Conservation (phyloP, 352 stramenopile species). For the Phytophthora rubi region DNA sequence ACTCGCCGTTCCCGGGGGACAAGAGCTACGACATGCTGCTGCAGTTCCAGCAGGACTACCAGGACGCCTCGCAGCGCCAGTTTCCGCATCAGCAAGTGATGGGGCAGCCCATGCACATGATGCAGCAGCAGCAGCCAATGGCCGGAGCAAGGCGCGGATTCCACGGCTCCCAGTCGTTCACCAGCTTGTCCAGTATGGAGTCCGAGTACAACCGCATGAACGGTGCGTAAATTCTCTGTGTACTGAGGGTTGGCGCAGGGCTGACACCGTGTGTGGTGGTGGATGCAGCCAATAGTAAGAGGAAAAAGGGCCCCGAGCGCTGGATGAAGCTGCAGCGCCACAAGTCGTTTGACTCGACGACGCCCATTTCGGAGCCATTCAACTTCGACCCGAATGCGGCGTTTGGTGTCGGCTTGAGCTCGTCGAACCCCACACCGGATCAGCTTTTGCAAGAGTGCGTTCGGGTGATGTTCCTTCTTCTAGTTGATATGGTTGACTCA, state of each 20-base stretch:
- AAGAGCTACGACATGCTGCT: slow-evolving; percentile 65
- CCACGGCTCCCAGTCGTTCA: slow-evolving; percentile 77
- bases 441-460: slow-evolving; percentile 67
- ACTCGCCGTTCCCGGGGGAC: slow-evolving; percentile 29
- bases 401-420: slow-evolving; percentile 17
- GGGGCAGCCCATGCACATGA: slow-evolving; percentile 49
- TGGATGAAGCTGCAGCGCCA: slow-evolving; percentile 74
- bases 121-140: slow-evolving; percentile 35
- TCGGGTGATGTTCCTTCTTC: background rate
- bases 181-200: slow-evolving; percentile 77
- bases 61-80: slow-evolving; percentile 47
- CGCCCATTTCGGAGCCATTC: slow-evolving; percentile 39
- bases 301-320: slow-evolving; percentile 67
- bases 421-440: slow-evolving; percentile 44
- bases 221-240: slow-evolving; percentile 16
- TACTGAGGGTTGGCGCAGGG: background rate
- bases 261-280: slow-evolving; percentile 5
- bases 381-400: slow-evolving; percentile 30
- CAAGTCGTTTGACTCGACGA: slow-evolving; percentile 71
- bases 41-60: slow-evolving; percentile 69
- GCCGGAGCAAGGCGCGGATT: slow-evolving; percentile 43
- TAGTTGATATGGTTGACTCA: background rate
- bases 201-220: slow-evolving; percentile 60
- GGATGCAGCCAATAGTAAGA: slow-evolving; percentile 53
- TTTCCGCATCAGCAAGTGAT: slow-evolving; percentile 55